Evolutionary conservation across 139 green algal genomes (phyloP).

Genomic region (Monoraphidium neglectum): DNA sequence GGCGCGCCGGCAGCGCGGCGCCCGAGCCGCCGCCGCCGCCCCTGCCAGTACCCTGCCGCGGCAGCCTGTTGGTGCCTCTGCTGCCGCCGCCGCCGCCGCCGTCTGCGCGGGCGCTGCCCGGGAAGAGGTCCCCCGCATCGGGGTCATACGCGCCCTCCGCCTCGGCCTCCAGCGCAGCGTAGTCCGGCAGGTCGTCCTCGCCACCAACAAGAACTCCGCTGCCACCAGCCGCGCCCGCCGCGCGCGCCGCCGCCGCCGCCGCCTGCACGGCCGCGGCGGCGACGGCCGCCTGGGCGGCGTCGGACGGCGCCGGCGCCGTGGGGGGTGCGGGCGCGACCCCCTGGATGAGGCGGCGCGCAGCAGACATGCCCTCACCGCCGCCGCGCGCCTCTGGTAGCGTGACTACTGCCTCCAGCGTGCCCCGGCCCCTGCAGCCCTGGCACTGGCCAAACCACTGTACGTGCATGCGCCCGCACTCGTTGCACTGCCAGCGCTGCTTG

Average conservation of each 20-base stretch:
- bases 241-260: background rate
- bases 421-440: conserved; percentile 56
- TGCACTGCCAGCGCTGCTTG: too few relatives aligned
- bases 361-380: conserved; percentile 33
- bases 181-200: too few relatives aligned
- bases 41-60: background rate
- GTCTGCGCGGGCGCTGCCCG: background rate
- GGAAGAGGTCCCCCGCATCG: background rate
- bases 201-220: too few relatives aligned
- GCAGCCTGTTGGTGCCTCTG: background rate
- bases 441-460: conserved; percentile 71
- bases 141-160: too few relatives aligned
- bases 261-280: background rate
- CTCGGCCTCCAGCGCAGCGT: too few relatives aligned
- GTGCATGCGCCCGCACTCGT: background rate
- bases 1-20: background rate
- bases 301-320: background rate
- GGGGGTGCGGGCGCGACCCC: background rate
- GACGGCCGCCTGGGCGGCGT: background rate
- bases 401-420: conserved; percentile 38
- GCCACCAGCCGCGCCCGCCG: background rate
- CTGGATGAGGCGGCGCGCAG: conserved; percentile 27
- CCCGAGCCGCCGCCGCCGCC: background rate
- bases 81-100: conserved; percentile 1
- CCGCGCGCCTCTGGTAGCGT: conserved; percentile 17